Base-by-base conservation (phyloP, 257 asterid genomes). In the Solanum phureja region DNA sequence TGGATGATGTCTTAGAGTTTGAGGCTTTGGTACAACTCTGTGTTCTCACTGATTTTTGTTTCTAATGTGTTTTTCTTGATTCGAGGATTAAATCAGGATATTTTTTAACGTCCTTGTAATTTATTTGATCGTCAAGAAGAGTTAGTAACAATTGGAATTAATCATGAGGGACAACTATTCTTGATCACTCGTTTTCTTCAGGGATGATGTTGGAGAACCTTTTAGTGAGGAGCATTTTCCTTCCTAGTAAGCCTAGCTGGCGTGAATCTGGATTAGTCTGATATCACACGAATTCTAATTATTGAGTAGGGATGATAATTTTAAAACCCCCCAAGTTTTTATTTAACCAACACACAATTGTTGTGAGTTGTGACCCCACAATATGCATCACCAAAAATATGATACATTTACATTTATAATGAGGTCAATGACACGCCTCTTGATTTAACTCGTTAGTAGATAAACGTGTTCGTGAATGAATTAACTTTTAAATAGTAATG, bases 1-100 rank as follows among this genome's bases (percentile, higher is more conserved):
- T 86, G 94, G 94, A 18, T 91, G 83, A 64, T 42, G 18, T 77
- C 3, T 24, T 77, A 77, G 84, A 0, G 37, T 77, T 77, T 2
- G 42, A 44, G 10, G 14, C 85, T 21, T 2, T 44, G 8, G n/a
- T 79, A 44, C 85, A 81, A 81, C 29, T 79, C 40, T 46, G 3
- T 81, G 66, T 81, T 27, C 33, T 5, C 10, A 13, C 0, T 27
- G 64, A 44, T 16, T 46, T 18, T 81, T 18, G 40, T 2, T 46
- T 46, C 85, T 81, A 46, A 46, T 81, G 52, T 81, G 19, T 8
- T 81, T 3, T 49, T 18, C 18, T 81, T 81, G 14, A 27, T 77
- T 79, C 1, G 1, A 27, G 27, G 37, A 3, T n/a, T 44, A 44
- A 79, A 8, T 4, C 40, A 46, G 3, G 27, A 19, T 29, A 13